phyloP scores from a whole-genome alignment of 2,329 filamentous ascomycete species.

The Clarireedia homoeocarpa region DNA sequence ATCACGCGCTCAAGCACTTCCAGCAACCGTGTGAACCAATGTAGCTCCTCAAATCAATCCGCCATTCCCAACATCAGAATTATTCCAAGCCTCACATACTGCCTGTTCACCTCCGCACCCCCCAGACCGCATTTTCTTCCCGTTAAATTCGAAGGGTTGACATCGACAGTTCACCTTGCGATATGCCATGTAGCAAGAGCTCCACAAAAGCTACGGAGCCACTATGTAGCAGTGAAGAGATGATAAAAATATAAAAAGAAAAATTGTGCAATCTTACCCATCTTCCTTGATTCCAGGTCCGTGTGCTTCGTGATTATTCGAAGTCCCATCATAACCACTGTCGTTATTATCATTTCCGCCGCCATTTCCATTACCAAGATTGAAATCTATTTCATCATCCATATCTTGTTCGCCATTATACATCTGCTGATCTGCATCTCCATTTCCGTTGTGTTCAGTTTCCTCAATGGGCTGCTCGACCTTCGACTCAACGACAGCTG shows the following conservation, averaged over 20 bases:
- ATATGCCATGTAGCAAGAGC: not conserved
- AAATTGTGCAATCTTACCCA: constrained; percentile 58
- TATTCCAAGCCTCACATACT: not conserved
- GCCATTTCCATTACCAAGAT: constrained; percentile 40
- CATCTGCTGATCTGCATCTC: constrained; percentile 33
- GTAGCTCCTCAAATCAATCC: not conserved
- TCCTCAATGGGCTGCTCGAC: constrained; percentile 17
- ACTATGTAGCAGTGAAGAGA: constrained; percentile 8
- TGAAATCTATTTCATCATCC: constrained; percentile 53
- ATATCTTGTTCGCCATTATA: constrained; percentile 40
- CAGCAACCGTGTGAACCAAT: not conserved
- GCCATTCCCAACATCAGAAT: not conserved
- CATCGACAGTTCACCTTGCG: not conserved
- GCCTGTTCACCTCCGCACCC: not conserved
- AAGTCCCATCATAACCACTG: constrained; percentile 15
- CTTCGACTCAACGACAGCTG: constrained; percentile 19
- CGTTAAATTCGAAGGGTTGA: not conserved
- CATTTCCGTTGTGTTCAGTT: constrained; percentile 32
- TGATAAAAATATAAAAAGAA: constrained; percentile 19
- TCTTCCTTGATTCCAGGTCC: constrained; percentile 80
- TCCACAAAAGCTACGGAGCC: constrained; percentile 10
- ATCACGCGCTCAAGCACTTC: not conserved
- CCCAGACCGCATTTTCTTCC: not conserved
- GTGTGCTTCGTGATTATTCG: constrained; percentile 31
- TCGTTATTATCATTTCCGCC: constrained; percentile 19